These are phyloP conservation scores for Dryas octopetala DNA, from an alignment of 306 rosid species.

Conservation along the genomic window DNA sequence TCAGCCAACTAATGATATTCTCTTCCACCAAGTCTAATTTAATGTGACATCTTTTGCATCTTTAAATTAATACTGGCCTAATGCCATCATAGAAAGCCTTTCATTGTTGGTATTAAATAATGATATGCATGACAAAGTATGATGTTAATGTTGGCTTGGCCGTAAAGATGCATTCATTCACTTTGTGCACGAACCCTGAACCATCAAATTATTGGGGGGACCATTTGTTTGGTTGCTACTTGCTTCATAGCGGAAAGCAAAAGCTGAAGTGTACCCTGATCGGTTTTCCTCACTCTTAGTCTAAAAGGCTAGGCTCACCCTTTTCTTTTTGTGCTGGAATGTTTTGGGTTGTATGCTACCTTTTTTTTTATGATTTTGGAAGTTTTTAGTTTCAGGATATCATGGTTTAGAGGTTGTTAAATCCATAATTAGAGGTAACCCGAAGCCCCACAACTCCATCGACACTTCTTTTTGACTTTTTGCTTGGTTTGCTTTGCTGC, in stretches of 20 bases:
- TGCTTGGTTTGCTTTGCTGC: slow-evolving; percentile 9
- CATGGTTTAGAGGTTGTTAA: slow-evolving; percentile 6
- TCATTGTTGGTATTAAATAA: slow-evolving; percentile 19
- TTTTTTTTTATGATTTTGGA: slow-evolving; percentile 2
- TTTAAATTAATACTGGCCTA: slow-evolving; percentile 12
- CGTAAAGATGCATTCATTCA: slow-evolving; percentile 27
- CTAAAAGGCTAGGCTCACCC: neutral
- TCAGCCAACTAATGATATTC: slow-evolving; percentile 36
- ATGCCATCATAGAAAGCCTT: slow-evolving; percentile 14
- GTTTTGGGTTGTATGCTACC: slow-evolving; percentile 6
- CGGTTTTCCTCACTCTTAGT: slow-evolving; percentile 26
- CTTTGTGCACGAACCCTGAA: slow-evolving; percentile 27
- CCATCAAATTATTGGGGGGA: slow-evolving; percentile 31
- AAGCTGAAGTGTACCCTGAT: slow-evolving; percentile 22
- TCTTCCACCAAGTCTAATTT: slow-evolving; percentile 41
- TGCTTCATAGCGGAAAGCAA: slow-evolving; percentile 58
- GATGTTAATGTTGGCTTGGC: slow-evolving; percentile 30
- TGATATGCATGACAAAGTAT: slow-evolving; percentile 24
- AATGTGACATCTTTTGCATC: slow-evolving; percentile 20
- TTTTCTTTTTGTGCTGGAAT: slow-evolving; percentile 15
- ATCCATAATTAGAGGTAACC: slow-evolving; percentile 1
- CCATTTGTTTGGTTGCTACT: slow-evolving; percentile 37
- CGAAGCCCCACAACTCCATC: slow-evolving; percentile 4
- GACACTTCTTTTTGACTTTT: slow-evolving; percentile 11
- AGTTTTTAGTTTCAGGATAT: neutral